Conservation (phyloP, 73 alveolate species). For the Blepharisma stoltei region DNA sequence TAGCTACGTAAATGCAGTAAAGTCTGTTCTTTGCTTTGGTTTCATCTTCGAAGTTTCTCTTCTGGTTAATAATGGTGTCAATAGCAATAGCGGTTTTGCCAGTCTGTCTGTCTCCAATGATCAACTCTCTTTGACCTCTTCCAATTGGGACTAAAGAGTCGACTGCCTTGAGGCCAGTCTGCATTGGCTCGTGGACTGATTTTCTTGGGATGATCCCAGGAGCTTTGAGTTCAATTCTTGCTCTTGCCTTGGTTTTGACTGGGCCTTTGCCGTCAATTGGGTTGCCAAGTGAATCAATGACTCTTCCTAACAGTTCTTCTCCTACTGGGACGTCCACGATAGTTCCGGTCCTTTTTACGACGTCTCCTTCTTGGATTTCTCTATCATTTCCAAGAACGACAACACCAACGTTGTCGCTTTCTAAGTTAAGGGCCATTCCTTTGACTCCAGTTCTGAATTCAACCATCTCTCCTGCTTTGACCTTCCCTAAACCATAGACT, state of each 20-base stretch:
- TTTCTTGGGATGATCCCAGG: conserved; percentile 97
- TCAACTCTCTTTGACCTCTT: conserved; percentile 97
- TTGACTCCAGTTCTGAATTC: conserved; percentile 93
- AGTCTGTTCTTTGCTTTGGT: conserved; percentile 64
- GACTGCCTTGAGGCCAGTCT: conserved; percentile 90
- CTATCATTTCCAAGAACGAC: conserved; percentile 95
- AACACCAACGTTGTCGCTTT: conserved; percentile 94
- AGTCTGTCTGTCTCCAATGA: conserved; percentile 97
- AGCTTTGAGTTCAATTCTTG: conserved; percentile 92
- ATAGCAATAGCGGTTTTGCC: conserved; percentile 97
- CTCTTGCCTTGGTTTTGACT: conserved; percentile 62
- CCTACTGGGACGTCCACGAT: conserved; percentile 94
- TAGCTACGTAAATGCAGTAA: conserved; percentile 97
- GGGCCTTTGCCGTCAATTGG: conserved; percentile 95
- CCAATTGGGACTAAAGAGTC: conserved; percentile 96
- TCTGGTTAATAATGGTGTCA: conserved; percentile 93
- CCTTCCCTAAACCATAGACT: conserved; percentile 91
- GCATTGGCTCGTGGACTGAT: conserved; percentile 98
- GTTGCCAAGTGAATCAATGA: conserved; percentile 62
- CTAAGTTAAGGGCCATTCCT: conserved; percentile 97
- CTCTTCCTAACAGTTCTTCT: conserved; percentile 87
- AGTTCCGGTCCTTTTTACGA: conserved; percentile 92
- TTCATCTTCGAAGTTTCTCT: conserved; percentile 67
- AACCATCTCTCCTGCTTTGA: conserved; percentile 98
- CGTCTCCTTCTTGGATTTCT: conserved; percentile 72